Conservation (phyloP, 306 rosid genomes). For the Castanopsis chinensis region DNA sequence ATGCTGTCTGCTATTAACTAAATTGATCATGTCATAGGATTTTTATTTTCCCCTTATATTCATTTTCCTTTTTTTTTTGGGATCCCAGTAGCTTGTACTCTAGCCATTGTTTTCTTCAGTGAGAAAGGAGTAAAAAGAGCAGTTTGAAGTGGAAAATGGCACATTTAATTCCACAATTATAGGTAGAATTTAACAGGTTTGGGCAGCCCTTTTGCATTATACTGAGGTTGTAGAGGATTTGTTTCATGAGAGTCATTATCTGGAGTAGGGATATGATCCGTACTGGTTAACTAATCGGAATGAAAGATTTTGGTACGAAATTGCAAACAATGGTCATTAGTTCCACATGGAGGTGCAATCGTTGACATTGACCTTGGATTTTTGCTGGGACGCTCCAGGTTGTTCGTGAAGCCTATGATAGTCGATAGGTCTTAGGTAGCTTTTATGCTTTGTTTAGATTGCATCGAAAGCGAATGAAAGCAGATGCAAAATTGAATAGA, state of each 20-base stretch:
- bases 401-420: too few relatives aligned
- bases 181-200: not conserved
- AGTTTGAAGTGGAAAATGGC: not conserved
- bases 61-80: not conserved
- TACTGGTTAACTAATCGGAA: too few relatives aligned
- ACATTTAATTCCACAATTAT: not conserved
- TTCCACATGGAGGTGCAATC: too few relatives aligned
- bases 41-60: not conserved
- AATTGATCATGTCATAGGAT: not conserved
- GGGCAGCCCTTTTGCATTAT: not conserved
- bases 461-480: too few relatives aligned
- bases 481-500: too few relatives aligned
- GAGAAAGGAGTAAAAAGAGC: not conserved
- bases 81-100: not conserved
- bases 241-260: not conserved
- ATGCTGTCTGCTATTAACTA: slow-evolving; percentile 53
- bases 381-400: too few relatives aligned
- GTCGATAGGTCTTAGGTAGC: too few relatives aligned
- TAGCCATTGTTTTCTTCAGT: not conserved
- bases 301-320: too few relatives aligned
- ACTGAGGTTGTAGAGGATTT: not conserved
- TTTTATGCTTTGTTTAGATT: too few relatives aligned
- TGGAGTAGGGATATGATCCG: too few relatives aligned
- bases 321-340: too few relatives aligned
- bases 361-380: too few relatives aligned